phyloP scores from a whole-genome alignment of 75 land plant genomes.

The Selaginella moellendorffii region DNA sequence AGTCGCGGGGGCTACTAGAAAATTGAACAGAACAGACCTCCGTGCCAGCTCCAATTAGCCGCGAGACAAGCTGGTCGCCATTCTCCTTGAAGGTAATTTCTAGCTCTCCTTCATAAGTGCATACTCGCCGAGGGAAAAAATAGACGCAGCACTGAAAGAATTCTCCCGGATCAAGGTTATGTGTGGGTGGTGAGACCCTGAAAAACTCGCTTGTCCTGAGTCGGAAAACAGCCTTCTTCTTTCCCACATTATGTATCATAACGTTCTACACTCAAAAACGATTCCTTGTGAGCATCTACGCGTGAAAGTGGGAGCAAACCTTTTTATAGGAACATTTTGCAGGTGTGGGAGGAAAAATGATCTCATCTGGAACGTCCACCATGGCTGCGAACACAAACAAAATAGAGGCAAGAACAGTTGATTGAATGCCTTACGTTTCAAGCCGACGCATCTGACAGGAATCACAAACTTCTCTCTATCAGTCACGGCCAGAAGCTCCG shows the following conservation, averaged over 20 bases:
- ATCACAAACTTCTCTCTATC: constrained; percentile 27
- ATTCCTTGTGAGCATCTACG: neutral
- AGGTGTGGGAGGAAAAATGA: constrained; percentile 26
- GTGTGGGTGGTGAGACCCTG: neutral
- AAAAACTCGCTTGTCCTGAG: constrained; percentile 7
- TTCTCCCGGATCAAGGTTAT: neutral
- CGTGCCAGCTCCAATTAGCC: constrained; percentile 5
- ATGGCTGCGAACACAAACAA: constrained; percentile 14
- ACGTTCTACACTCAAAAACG: constrained; percentile 15
- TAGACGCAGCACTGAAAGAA: constrained; percentile 4
- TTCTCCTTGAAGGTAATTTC: constrained; percentile 4
- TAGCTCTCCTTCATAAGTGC: constrained; percentile 11
- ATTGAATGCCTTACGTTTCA: constrained; percentile 17
- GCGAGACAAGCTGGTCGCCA: constrained; percentile 1
- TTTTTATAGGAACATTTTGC: constrained; percentile 14
- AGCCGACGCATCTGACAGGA: constrained; percentile 22
- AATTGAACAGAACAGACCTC: constrained; percentile 2
- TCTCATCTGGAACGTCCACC: constrained; percentile 23
- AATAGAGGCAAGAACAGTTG: neutral
- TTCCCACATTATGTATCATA: constrained; percentile 23
- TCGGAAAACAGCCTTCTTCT: constrained; percentile 10
- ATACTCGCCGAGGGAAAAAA: constrained; percentile 4
- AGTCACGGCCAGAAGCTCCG: constrained; percentile 21
- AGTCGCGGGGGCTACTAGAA: neutral
- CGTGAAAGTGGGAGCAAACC: constrained; percentile 1